Base-by-base conservation (phyloP, 1,139 yeast species). In the Diutina sp. region DNA sequence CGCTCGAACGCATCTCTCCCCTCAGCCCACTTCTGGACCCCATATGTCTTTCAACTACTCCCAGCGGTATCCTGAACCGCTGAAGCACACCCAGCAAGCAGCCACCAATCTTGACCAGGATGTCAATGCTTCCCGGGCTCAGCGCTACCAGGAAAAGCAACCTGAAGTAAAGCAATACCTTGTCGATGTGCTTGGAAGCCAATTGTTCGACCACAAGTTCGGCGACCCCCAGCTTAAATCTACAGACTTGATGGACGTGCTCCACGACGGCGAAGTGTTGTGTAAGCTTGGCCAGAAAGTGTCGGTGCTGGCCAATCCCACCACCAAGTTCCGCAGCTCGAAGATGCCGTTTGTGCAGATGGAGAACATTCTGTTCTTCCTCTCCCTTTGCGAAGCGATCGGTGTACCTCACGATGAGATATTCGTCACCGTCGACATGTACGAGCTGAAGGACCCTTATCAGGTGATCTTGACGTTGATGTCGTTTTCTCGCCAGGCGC, bases 331-430 rank as follows among this genome's bases (percentile, higher is more conserved):
- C 67, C 87, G 85, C 65, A 74, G 74, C 55, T 82, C 90, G n/a
- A 73, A 73, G 56, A 84, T 88, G 86, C 93, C 96, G 2, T 90
- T 90, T 69, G 83, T 88, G 11, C 90, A 85, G 70, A 89, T 89
- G 96, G 96, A 90, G 66, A 89, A 89, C 64, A 88, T 90, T 48
- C 83, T 90, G 51, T 79, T 82, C 60, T 90, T 89, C 65, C 71
- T 90, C 45, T 69, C 74, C 16, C 80, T 85, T 55, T 83, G 89
- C 57, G 78, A 82, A 60, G 56, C 65, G 3, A 72, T 85, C 53
- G 93, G 95, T 1, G 84, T 90, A 3, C 90, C 93, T 4, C 89
- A 87, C 60, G 91, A 88, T 65, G 97, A 90, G 66, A 71, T 87
- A 55, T 90, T 90, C 66, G 93, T 87, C 62, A 89, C 96, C 0